These are phyloP conservation scores for Pisolithus orientalis DNA, from an alignment of 768 basidiomycete genomes.

Conservation along the genomic window DNA sequence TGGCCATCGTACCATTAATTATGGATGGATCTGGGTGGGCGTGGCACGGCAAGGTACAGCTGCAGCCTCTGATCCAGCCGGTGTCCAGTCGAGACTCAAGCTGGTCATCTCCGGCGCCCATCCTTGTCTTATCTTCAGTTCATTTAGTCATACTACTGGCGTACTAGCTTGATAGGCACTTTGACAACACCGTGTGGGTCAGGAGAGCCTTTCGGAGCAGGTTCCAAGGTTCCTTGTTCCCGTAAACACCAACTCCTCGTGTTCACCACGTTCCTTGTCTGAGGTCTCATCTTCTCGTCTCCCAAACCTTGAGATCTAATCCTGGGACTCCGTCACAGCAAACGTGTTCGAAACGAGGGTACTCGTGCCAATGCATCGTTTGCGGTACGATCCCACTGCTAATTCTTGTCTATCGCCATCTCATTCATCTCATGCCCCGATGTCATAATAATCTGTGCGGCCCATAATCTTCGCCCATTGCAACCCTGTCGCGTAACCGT, in stretches of 20 bases:
- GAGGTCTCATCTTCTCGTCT: constrained; percentile 24
- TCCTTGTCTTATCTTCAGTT: not conserved
- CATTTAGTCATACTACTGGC: not conserved
- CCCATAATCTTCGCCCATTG: constrained; percentile 9
- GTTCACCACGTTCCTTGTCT: constrained; percentile 65
- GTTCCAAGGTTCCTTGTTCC: constrained; percentile 9
- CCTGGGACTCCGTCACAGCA: constrained; percentile 24
- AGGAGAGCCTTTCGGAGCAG: constrained; percentile 7
- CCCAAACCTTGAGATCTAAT: constrained; percentile 12
- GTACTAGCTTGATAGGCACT: not conserved
- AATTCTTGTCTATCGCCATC: constrained; percentile 20
- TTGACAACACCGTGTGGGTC: not conserved
- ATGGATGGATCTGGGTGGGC: too few species aligned
- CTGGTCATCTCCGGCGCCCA: not conserved
- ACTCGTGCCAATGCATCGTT: constrained; percentile 58
- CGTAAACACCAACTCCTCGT: constrained; percentile 51
- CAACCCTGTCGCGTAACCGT: constrained; percentile 14
- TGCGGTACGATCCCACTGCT: constrained; percentile 56
- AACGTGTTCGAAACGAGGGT: constrained; percentile 71
- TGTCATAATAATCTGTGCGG: constrained; percentile 13
- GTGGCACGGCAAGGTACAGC: too few species aligned
- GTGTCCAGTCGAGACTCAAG: not conserved
- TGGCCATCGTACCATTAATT: too few species aligned
- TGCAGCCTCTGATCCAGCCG: too few species aligned
- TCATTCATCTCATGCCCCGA: constrained; percentile 17